Evolutionary conservation across 116 monocot species (phyloP), one percentile per base, ranked within the genome.

Genomic region (Trichopus zeylanicus): DNA sequence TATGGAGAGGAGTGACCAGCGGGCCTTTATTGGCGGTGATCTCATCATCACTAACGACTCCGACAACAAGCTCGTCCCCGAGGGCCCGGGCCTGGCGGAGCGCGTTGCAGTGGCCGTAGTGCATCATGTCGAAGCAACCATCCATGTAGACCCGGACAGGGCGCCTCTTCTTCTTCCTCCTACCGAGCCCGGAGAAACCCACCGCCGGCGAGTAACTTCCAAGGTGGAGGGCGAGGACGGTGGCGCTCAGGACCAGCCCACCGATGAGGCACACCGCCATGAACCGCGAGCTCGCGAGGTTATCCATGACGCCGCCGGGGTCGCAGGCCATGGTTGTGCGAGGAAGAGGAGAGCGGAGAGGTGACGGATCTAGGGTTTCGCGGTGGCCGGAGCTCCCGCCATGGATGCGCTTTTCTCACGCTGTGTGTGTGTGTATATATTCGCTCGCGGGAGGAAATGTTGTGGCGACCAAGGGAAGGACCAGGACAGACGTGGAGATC

Each of bases 91-190:
- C 86, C 74, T 86, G 86, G 26, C 84, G 76, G 35, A 89, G 66
- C 0, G 84, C 88, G 55, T 87, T 89, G 37, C 80, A 77, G 51
- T 89, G 89, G 25, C 89, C 89, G 28, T 89, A 89, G 59, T 84
- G 89, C 89, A 81, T 84, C 66, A 81, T 65, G 57, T 89, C 84
- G 53, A 89, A 89, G 75, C 84, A 84, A 1, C 89, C 89, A 55
- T 84, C 81, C 84, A 89, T 89, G 73, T 89, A 89, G 10, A 89
- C 89, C 35, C 84, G 61, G 10, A 84, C 75, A 10, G 84, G 78
- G 49, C 68, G 51, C 51, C 65, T 73, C 55, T 64, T 55, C 46
- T 57, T 61, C 56, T 47, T 38, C 61, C 52, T 31, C 66, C n/a
- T n/a, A n/a, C 21, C 15, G 13, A 42, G 16, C 27, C 24, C 37